Base-by-base conservation (phyloP, 768 basidiomycete species). In the Pisolithus marmoratus region DNA sequence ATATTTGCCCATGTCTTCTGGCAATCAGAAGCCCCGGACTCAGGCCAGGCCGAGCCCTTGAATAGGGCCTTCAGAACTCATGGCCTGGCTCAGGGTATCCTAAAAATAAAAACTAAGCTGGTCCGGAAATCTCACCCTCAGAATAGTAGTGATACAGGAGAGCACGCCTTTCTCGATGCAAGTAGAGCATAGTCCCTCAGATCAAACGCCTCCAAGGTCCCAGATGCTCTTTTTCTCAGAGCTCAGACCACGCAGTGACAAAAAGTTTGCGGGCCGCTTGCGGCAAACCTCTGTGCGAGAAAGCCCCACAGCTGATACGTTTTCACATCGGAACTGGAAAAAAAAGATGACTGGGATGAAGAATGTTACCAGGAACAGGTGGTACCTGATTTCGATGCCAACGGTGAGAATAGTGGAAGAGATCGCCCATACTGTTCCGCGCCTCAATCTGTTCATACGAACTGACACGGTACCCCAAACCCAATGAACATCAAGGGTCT, bases 401-500 rank as follows among this genome's bases (percentile, higher is more conserved):
- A 8, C 8, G 22, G 24, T 14, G 27, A 15, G 31, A 19, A 14
- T 27, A 40, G 8, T 50, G 40, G 40, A 50, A 50, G 8, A 42
- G 7, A 50, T 50, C 17, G 42, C 49, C 14, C 38, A 40, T 15
- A 27, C 26, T 15, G 49, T 50, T 29, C 8, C 34, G 20, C 29
- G 42, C 20, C 49, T 42, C 36, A 50, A n/a, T 42, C 8, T 50
- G 42, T 27, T 41, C 49, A 15, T 42, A 42, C 40, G 31, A 42
- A 27, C 38, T 8, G 3, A 38, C 48, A 9, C 42, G 48, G 12
- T 49, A 38, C 29, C 40, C 27, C n/a, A 50, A 42, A 19, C 42
- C 49, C 12, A 29, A 43, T 9, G 49, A 20, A 87, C 85, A 61
- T 87, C 85, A n/a, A 87, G 84, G 0, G 76, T 82, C 47, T 74